Conservation (phyloP, 2,329 filamentous ascomycete species). For the Fusarium setosum region DNA sequence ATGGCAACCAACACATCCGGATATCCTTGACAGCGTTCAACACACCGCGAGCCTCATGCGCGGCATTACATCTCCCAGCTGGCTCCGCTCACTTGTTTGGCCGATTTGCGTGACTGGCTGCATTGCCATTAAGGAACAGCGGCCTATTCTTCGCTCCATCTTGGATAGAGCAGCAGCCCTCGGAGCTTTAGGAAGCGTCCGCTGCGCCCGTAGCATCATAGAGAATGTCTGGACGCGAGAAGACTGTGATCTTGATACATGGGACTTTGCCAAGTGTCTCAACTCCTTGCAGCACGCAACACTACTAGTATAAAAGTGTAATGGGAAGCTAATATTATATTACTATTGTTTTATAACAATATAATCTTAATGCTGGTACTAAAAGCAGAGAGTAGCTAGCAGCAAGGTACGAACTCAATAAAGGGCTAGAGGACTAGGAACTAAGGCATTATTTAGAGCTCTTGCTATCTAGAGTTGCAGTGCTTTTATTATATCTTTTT, state of each 20-base stretch:
- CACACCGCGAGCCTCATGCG: neutral
- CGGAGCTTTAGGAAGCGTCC: neutral
- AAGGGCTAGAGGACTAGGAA: neutral
- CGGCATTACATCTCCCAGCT: neutral
- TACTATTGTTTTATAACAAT: neutral
- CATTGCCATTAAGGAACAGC: neutral
- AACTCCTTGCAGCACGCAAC: neutral
- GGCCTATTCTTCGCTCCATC: neutral
- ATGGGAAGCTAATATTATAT: too few relatives aligned
- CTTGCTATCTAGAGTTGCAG: neutral
- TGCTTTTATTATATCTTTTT: neutral
- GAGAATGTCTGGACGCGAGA: neutral
- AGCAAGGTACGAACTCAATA: neutral
- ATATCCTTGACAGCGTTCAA: neutral
- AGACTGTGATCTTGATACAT: neutral
- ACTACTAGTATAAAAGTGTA: neutral
- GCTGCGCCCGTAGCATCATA: neutral
- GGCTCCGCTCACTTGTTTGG: conserved; percentile 11
- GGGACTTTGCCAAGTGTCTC: neutral
- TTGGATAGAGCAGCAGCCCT: neutral
- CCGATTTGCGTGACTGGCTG: conserved; percentile 10
- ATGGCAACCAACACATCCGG: neutral
- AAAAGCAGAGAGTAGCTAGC: neutral
- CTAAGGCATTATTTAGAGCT: neutral
- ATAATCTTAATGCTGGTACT: neutral